Evolutionary conservation across 768 basidiomycete genomes (phyloP), one percentile per base, ranked within the genome.

Genomic region (Arthromyces matolae): DNA sequence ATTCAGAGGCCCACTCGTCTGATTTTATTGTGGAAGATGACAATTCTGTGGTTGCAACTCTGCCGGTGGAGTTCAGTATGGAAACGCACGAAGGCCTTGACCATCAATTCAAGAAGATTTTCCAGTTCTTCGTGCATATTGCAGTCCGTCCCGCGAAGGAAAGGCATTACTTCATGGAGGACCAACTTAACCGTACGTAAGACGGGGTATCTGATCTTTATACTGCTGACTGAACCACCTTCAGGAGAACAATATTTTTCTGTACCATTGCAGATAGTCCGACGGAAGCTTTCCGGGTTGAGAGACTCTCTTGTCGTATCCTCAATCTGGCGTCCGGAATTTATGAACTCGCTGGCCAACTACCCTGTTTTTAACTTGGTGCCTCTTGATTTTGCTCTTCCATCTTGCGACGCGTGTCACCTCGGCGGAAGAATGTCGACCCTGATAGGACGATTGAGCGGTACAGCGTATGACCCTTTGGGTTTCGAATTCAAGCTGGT

Each of bases 61-160:
- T 91, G n/a, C 90, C 89, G 8, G 72, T 73, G 42, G 79, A 85
- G 57, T 95, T 90, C 67, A 92, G 89, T 64, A 83, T 88, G 82
- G 77, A 78, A 45, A 74, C 83, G 1, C 84, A 86, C 60, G 82
- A 91, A 60, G 86, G 89, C 56, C 71, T 87, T 16, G 69, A 78
- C 12, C 78, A 86, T 52, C 87, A 92, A 52, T 91, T 92, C 77
- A 93, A 92, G 67, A 83, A 86, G 31, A 75, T 93, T 35, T 92
- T 89, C 55, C 92, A 95, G 60, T 77, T 93, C 23, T 88, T 93
- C 53, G 87, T 93, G 10, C 83, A 93, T 55, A 69, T 94, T 33
- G 86, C 86, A 29, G 81, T 89, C 24, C 78, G 71, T 25, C 72
- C 78, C 5, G 62, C 71, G 14, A 64, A 62, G 3, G 71, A 81